These are phyloP conservation scores for Syzygium malaccense DNA, from an alignment of 441 rosid genomes.

Conservation along the genomic window DNA sequence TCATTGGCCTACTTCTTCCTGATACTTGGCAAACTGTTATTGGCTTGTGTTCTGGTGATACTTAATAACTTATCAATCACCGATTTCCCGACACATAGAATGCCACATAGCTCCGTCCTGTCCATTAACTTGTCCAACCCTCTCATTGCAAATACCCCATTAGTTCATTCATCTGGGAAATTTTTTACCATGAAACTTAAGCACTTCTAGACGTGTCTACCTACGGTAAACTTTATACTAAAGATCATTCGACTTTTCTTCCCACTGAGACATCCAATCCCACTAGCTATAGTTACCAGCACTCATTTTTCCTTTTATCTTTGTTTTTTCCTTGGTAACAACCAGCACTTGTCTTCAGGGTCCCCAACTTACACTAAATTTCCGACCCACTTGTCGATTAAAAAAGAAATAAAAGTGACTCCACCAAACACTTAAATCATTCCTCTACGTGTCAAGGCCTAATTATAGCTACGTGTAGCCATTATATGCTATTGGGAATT, in stretches of 20 bases:
- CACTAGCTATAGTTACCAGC: neutral
- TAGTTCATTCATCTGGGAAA: neutral
- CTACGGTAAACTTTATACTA: neutral
- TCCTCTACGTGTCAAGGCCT: neutral
- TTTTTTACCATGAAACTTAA: too few species aligned
- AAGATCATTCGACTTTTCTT: neutral
- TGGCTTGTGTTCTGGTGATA: neutral
- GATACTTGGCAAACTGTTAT: neutral
- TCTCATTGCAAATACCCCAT: neutral
- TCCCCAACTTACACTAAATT: neutral
- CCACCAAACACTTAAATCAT: neutral
- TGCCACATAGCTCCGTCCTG: neutral
- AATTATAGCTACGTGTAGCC: neutral
- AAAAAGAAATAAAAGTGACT: neutral
- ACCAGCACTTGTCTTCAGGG: neutral
- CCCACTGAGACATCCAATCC: neutral
- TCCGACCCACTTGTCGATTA: neutral
- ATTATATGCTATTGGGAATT: neutral
- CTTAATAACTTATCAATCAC: neutral
- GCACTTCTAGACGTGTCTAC: neutral
- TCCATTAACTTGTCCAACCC: neutral
- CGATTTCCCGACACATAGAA: neutral
- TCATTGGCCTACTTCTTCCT: neutral
- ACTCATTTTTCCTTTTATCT: neutral
- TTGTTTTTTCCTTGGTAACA: neutral